Evolutionary conservation across 164 flowering plant genomes (phyloP).

Genomic region (Aristolochia fimbriata): DNA sequence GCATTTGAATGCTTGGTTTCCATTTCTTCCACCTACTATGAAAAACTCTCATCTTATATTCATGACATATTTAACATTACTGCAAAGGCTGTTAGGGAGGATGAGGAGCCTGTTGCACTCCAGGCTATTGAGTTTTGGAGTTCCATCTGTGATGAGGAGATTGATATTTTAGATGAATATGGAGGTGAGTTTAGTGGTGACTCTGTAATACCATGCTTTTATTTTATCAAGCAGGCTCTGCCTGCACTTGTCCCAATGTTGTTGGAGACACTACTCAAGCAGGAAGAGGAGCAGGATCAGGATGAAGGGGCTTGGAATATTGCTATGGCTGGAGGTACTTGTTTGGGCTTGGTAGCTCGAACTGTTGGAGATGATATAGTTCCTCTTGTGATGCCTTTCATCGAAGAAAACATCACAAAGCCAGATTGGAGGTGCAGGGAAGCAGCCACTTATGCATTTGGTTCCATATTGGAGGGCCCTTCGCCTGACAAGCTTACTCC

Average conservation of each 20-base stretch:
- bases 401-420: slow-evolving; percentile 48
- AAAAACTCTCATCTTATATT: slow-evolving; percentile 43
- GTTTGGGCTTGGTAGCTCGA: slow-evolving; percentile 52
- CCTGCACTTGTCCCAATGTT: slow-evolving; percentile 47
- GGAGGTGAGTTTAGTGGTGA: slow-evolving; percentile 48
- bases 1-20: slow-evolving; percentile 65
- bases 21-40: slow-evolving; percentile 48
- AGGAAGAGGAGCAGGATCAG: slow-evolving; percentile 61
- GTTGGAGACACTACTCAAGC: slow-evolving; percentile 52
- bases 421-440: slow-evolving; percentile 67
- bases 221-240: slow-evolving; percentile 59
- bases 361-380: slow-evolving; percentile 62
- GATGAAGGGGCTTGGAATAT: slow-evolving; percentile 67
- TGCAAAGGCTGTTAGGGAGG: slow-evolving; percentile 52
- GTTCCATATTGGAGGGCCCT: slow-evolving; percentile 58
- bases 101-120: slow-evolving; percentile 59
- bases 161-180: slow-evolving; percentile 52
- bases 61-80: slow-evolving; percentile 49
- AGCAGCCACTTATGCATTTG: slow-evolving; percentile 64
- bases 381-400: slow-evolving; percentile 54
- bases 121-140: slow-evolving; percentile 70
- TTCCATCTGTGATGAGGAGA: slow-evolving; percentile 54
- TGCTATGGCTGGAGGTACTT: slow-evolving; percentile 71
- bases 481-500: slow-evolving; percentile 44
- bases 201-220: slow-evolving; percentile 45